Base-by-base conservation (phyloP, 139 green algal genomes). In the Chlorella sp. region DNA sequence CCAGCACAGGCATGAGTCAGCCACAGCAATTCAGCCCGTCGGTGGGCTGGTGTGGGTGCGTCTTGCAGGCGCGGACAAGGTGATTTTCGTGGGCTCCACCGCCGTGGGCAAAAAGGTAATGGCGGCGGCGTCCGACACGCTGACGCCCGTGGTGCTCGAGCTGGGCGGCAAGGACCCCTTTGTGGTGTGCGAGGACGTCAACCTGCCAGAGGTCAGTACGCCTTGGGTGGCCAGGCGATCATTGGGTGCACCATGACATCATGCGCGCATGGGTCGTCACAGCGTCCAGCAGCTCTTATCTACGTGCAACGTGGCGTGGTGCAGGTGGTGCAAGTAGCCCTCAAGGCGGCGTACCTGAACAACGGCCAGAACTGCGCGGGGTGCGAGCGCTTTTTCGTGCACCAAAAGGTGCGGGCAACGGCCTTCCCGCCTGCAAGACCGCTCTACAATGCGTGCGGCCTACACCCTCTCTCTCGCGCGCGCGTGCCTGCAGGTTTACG, bases 101-200 rank as follows among this genome's bases (percentile, higher is more conserved):
- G 73, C 62, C 24, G 82, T 96, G 20, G 70, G 86, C 30, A 75
- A 75, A 36, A 80, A 80, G 74, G 92, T 97, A 14, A 94, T 96
- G 90, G 77, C 75, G 4, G 85, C 89, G 2, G 92, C 92, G 5
- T 83, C 91, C 6, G 80, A 83, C 5, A 92, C 76, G 26, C 84
- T 97, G 32, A 98, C 94, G 2, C 95, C 95, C 0, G 93, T 98
- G 30, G 88, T 94, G 42, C 86, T 99, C 72, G 95, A 99, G 87
- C 88, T 99, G 63, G 95, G 95, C 14, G 95, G 95, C 35, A 99
- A 99, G 79, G 94, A 98, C 81, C 76, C 95, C 22, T 92, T 99
- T 70, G 92, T 99, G 33, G 86, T 99, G 5, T 92, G 85, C 62
- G 89, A 96, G 5, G 94, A 97, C 76, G 91, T 90, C 0, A 76